Percentiles rank a stretch among this genome's conserved stretches.
Conservation (phyloP, 306 rosid genomes). For the Chamaecrista fasciculata region DNA sequence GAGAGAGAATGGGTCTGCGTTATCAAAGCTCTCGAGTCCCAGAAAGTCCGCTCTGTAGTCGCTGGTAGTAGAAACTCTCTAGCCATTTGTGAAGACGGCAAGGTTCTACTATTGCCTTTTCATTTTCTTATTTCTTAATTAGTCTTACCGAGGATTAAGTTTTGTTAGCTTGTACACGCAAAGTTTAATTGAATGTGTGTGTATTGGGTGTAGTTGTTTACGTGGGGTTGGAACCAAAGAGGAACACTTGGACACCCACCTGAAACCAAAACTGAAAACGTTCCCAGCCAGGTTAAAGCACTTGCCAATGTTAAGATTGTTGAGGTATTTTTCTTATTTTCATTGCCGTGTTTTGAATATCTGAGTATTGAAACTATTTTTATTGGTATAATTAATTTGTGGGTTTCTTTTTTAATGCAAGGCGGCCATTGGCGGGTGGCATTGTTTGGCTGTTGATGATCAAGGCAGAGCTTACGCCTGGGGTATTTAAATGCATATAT, state of each 20-base stretch:
- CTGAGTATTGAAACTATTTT: not conserved
- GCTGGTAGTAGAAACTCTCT: constrained; percentile 97
- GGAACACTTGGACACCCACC: constrained; percentile 93
- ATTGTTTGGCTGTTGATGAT: constrained; percentile 98
- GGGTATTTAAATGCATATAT: constrained; percentile 45
- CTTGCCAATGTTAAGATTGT: constrained; percentile 73
- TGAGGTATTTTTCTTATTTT: constrained; percentile 53
- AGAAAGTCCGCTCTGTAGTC: constrained; percentile 64
- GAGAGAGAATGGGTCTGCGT: constrained; percentile 69
- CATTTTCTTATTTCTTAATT: not conserved
- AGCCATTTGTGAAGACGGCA: constrained; percentile 82
- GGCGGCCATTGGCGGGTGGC: constrained; percentile 99
- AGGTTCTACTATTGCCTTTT: constrained; percentile 35
- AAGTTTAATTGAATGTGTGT: not conserved
- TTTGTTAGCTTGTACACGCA: not conserved
- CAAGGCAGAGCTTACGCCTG: constrained; percentile 97
- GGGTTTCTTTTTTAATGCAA: constrained; percentile 28
- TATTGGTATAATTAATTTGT: constrained; percentile 4
- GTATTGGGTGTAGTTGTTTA: constrained; percentile 61
- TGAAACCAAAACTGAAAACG: constrained; percentile 77
- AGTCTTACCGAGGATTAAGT: not conserved
- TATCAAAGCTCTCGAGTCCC: constrained; percentile 52
- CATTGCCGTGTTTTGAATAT: not conserved
- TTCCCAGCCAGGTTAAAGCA: constrained; percentile 92
- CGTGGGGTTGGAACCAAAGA: constrained; percentile 99